Evolutionary conservation across 179 eudicot species (phyloP), one percentile per base, ranked within the genome.

Genomic region (Amaranthus tricolor): DNA sequence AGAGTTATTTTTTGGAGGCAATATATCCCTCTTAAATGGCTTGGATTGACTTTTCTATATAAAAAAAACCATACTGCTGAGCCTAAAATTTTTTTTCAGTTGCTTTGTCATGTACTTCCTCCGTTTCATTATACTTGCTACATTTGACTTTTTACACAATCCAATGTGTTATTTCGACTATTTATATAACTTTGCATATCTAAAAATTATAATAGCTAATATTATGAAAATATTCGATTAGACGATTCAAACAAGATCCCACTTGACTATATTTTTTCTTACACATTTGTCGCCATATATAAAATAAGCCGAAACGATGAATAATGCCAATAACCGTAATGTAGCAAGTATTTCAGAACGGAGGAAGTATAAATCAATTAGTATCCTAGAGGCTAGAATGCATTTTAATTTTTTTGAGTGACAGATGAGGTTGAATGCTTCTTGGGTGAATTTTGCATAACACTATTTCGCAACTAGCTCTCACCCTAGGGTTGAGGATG

Each of bases 331-430:
- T 31, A 1, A 31, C 40, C 40, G 40, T 31, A 31, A 31, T 31
- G 40, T 31, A 31, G 40, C 40, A 31, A 31, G 40, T 31, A 31
- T 31, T 31, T 31, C 40, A 31, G 3, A 31, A 31, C 40, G 40
- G 40, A 31, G 40, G 40, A 31, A 31, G 40, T 49, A n/a, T 11
- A 66, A 40, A 50, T 11, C 49, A 62, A 2, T 20, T 6, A 48
- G 67, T 63, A 40, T 43, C 5, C 31, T 68, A 10, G 50, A 49
- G 72, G 53, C 58, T 3, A 53, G 76, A 52, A 56, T 77, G 50
- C 59, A 44, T 72, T 66, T 16, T 6, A n/a, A n/a, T n/a, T 19
- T 48, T 14, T 9, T 43, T n/a, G 20, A 20, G 54, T 66, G 58
- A 15, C 45, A 47, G 40, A 51, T 45, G 71, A 57, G 52, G 61